Percentiles rank a stretch among this genome's conserved stretches.
Evolutionary conservation across 768 basidiomycete species (phyloP).

Genomic region (Omphalotus guepiniiformis): DNA sequence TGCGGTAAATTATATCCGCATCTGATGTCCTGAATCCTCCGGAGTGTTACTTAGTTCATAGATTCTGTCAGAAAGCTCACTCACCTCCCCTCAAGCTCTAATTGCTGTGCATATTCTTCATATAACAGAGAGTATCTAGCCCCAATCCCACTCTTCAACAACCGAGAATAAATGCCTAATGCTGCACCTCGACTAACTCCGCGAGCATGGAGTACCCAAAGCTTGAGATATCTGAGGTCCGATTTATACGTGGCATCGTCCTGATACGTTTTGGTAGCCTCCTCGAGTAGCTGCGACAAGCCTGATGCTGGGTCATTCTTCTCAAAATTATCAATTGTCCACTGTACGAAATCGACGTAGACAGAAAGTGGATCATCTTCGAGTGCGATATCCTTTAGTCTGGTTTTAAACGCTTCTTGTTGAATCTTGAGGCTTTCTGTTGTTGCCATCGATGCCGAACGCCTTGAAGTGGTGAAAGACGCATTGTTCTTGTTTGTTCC

Average conservation of each 20-base stretch:
- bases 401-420: slow-evolving; percentile 25
- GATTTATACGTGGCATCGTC: slow-evolving; percentile 80
- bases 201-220: slow-evolving; percentile 87
- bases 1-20: slow-evolving; percentile 76
- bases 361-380: slow-evolving; percentile 86
- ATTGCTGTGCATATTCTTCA: slow-evolving; percentile 81
- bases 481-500: background rate
- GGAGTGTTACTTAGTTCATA: slow-evolving; percentile 7
- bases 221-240: slow-evolving; percentile 85
- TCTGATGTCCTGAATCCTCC: slow-evolving; percentile 50
- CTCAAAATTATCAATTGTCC: slow-evolving; percentile 79
- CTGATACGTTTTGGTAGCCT: slow-evolving; percentile 77
- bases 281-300: slow-evolving; percentile 76
- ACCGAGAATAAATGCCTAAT: slow-evolving; percentile 67
- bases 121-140: slow-evolving; percentile 77
- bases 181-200: slow-evolving; percentile 69
- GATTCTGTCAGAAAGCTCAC: slow-evolving; percentile 26
- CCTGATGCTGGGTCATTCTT: slow-evolving; percentile 68
- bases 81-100: slow-evolving; percentile 78
- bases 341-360: slow-evolving; percentile 85
- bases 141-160: slow-evolving; percentile 73
- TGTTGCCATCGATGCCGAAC: slow-evolving; percentile 13
- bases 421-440: slow-evolving; percentile 13
- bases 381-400: slow-evolving; percentile 44
- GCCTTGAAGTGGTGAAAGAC: too few relatives aligned